Base-by-base conservation (phyloP, 192 early-diverging fungal genomes). In the Umbelopsis sp. region DNA sequence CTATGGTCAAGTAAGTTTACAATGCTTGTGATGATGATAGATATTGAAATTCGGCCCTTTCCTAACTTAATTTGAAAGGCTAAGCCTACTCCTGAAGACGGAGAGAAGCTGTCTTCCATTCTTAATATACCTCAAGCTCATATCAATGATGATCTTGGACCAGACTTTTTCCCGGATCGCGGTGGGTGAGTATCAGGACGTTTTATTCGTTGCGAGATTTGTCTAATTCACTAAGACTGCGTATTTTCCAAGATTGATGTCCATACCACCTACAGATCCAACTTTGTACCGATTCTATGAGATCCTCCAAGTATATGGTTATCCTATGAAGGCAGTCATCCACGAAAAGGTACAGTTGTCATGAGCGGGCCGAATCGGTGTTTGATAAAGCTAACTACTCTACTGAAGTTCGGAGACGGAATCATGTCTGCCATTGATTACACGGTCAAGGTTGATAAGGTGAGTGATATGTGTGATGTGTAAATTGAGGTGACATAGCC, bases 1-100 rank as follows among this genome's bases (percentile, higher is more conserved):
- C 72, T 91, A 91, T 68, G 89, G 89, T 14, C 88, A 88, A 47
- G 89, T 87, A 71, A 70, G 36, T 14, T 9, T 10, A 20, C 66
- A 0, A 65, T 10, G 71, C 22, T 24, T n/a, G n/a, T 12, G 52
- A 56, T 32, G 17, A n/a, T 25, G 31, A 26, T 9, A 16, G n/a
- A 4, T 66, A 16, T 12, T 16, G 10, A 32, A 68, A n/a, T 36
- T 54, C 45, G 26, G 26, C 43, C 38, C n/a, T 24, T 8, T 68
- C 24, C 50, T 17, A 31, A 21, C 25, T 49, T n/a, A 4, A 56
- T 65, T 24, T 52, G 25, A 67, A 51, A 83, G 82, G 79, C 82
- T 25, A 83, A 83, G 54, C 82, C 79, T 6, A 78, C 68, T 8
- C 22, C 52, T 31, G 70, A 74, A 38, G 80, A 76, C 45, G 41